phyloP scores from a whole-genome alignment of 179 eudicot genomes.

The Spinacia oleracea region DNA sequence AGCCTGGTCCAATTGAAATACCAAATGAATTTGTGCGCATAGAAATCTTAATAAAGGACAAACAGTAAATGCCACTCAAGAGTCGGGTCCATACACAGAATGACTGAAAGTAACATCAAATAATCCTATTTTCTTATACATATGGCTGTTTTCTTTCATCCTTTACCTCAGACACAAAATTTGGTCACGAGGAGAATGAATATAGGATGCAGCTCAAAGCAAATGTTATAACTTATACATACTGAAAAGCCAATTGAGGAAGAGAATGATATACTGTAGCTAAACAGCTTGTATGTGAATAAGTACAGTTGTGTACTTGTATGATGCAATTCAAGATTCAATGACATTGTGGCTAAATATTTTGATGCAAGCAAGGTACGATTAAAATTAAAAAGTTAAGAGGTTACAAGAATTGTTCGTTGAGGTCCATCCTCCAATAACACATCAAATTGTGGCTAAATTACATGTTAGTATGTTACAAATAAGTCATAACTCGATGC shows the following conservation, averaged over 20 bases:
- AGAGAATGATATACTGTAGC: not conserved
- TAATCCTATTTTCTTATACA: not conserved
- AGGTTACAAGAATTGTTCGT: too few relatives aligned
- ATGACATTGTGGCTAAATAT: not conserved
- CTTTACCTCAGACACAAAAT: not conserved
- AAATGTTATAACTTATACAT: too few relatives aligned
- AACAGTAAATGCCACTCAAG: not conserved
- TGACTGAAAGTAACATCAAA: too few relatives aligned
- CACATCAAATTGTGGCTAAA: not conserved
- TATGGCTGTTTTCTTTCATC: not conserved
- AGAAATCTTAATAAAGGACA: not conserved
- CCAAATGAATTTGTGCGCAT: conserved; percentile 5
- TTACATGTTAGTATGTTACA: not conserved
- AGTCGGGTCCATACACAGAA: not conserved
- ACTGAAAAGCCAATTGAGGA: not conserved
- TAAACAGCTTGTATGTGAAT: not conserved
- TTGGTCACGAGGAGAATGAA: not conserved
- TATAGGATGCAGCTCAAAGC: not conserved
- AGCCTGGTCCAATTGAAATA: conserved; percentile 46
- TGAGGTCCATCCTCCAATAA: too few relatives aligned
- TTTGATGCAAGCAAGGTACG: too few relatives aligned
- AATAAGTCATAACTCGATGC: not conserved
- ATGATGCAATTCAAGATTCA: not conserved
- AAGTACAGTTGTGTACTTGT: not conserved
- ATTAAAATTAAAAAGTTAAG: too few relatives aligned